Percentiles rank a stretch among this genome's conserved stretches.
phyloP scores from a whole-genome alignment of 2,329 filamentous ascomycete genomes.

The Elsinoe arachidis region DNA sequence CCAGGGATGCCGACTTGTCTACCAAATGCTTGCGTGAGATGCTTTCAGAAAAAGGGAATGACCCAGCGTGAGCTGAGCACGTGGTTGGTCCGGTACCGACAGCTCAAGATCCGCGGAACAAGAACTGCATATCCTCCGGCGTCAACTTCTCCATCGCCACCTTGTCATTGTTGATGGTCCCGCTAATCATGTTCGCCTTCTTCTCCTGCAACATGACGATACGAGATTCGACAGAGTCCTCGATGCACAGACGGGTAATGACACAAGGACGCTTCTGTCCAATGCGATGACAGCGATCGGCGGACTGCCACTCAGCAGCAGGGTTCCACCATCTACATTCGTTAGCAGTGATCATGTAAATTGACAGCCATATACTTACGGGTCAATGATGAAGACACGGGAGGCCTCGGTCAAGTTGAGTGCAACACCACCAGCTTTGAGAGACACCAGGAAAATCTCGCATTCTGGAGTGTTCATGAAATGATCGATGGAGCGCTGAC shows the following conservation, averaged over 20 bases:
- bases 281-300: constrained; percentile 78
- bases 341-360: constrained; percentile 23
- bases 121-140: constrained; percentile 87
- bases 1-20: too few relatives aligned
- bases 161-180: constrained; percentile 90
- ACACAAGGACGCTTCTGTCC: constrained; percentile 89
- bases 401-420: constrained; percentile 93
- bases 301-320: constrained; percentile 98
- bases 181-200: constrained; percentile 96
- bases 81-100: too few relatives aligned
- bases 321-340: constrained; percentile 86
- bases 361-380: constrained; percentile 49
- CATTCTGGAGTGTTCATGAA: constrained; percentile 95
- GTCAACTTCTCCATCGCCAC: constrained; percentile 85
- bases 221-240: constrained; percentile 91
- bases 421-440: constrained; percentile 93
- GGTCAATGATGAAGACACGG: constrained; percentile 90
- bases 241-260: constrained; percentile 89
- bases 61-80: neutral
- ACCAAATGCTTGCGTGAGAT: too few relatives aligned
- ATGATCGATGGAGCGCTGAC: constrained; percentile 86
- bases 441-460: constrained; percentile 89
- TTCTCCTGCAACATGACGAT: constrained; percentile 97
- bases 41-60: neutral
- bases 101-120: constrained; percentile 66